These are phyloP conservation scores for Mrakiaceae sp. DNA, from an alignment of 1,284 basidiomycete species.

Conservation along the genomic window DNA sequence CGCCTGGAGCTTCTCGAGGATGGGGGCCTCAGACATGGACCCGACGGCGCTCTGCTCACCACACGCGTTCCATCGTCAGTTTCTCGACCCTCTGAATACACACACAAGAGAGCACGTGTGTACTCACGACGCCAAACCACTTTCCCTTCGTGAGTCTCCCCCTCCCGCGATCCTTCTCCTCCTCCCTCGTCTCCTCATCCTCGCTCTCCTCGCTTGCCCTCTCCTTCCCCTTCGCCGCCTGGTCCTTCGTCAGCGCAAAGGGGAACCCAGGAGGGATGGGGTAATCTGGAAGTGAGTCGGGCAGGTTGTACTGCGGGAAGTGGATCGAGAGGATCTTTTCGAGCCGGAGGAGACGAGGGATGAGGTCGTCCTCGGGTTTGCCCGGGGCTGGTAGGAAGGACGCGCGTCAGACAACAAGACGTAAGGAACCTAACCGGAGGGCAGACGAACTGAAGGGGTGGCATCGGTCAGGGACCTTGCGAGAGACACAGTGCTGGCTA, in stretches of 20 bases:
- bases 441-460: conserved; percentile 14
- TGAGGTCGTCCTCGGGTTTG: conserved; percentile 16
- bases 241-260: background rate
- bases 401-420: too few relatives aligned
- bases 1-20: conserved; percentile 20
- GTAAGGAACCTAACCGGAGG: background rate
- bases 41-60: conserved; percentile 13
- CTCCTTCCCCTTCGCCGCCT: background rate
- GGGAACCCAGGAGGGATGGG: conserved; percentile 2
- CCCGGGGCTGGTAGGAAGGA: conserved; percentile 11
- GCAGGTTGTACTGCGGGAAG: conserved; percentile 15
- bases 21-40: conserved; percentile 15
- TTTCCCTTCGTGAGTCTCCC: conserved; percentile 17
- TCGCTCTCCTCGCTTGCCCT: conserved; percentile 7
- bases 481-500: conserved; percentile 10
- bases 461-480: conserved; percentile 16
- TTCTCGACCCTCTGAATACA: background rate
- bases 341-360: conserved; percentile 8
- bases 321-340: conserved; percentile 18
- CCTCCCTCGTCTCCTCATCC: conserved; percentile 15
- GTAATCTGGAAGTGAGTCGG: conserved; percentile 1
- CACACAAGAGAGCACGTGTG: background rate
- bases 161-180: conserved; percentile 13
- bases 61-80: background rate
- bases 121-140: conserved; percentile 17